These are phyloP conservation scores for Fraxinus sp. DNA, from an alignment of 305 asterid genomes.

Conservation along the genomic window DNA sequence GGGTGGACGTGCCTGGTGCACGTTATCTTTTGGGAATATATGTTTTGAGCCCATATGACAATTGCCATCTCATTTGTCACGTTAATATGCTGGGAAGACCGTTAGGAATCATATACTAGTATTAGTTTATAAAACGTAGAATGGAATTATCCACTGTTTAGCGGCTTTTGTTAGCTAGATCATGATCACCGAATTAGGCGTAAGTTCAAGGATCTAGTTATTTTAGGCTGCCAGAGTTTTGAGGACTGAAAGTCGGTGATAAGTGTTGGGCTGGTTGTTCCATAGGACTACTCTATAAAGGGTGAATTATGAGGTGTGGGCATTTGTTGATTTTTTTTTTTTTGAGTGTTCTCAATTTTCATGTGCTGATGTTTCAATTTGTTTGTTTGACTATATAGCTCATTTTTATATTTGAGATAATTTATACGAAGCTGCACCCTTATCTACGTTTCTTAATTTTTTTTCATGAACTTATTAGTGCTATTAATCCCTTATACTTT, in stretches of 20 bases:
- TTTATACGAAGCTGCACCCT: neutral
- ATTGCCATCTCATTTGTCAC: constrained; percentile 24
- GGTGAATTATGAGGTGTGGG: neutral
- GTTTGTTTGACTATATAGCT: neutral
- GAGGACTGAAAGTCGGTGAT: neutral
- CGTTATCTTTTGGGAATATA: neutral
- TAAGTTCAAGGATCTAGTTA: constrained; percentile 13
- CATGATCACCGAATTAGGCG: neutral
- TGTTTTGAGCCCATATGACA: neutral
- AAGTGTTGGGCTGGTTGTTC: neutral
- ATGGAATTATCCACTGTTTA: neutral
- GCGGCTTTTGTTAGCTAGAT: neutral
- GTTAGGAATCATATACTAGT: constrained; percentile 4
- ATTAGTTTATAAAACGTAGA: neutral
- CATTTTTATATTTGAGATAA: neutral
- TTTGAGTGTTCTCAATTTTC: neutral
- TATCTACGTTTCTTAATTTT: neutral
- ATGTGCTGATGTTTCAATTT: neutral
- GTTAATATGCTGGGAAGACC: constrained; percentile 13
- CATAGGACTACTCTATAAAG: neutral
- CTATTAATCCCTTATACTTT: neutral
- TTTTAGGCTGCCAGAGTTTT: constrained; percentile 7
- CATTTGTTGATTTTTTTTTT: neutral
- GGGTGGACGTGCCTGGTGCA: neutral
- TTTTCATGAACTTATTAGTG: neutral